Evolutionary conservation across 176 grass and related monocot genomes (phyloP).

Genomic region (Zoysia pacifica): DNA sequence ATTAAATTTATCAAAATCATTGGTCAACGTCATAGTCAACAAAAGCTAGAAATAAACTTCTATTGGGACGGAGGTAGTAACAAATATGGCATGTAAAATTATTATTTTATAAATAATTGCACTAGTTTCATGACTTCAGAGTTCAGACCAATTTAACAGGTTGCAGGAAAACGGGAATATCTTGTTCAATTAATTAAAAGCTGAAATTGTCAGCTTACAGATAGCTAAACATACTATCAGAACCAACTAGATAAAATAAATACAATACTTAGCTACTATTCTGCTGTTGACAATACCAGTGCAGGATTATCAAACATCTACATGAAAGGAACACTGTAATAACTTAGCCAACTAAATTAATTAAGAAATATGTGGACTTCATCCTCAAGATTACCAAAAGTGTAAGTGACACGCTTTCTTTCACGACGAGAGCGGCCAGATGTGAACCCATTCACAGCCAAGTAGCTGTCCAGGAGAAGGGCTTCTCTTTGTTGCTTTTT

Average conservation of each 20-base stretch:
- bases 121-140: background rate
- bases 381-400: slow-evolving; percentile 69
- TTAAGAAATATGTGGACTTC: slow-evolving; percentile 11
- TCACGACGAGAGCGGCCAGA: slow-evolving; percentile 83
- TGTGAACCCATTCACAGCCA: slow-evolving; percentile 73
- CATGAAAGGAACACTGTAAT: slow-evolving; percentile 14
- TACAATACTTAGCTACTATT: background rate
- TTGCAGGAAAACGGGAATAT: background rate
- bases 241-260: slow-evolving; percentile 17
- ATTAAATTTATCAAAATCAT: no score
- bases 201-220: background rate
- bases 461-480: slow-evolving; percentile 77
- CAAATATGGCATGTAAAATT: slow-evolving; percentile 13
- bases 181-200: slow-evolving; percentile 36
- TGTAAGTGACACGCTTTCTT: slow-evolving; percentile 92
- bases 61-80: background rate
- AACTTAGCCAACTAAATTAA: slow-evolving; percentile 16
- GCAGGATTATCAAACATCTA: slow-evolving; percentile 19
- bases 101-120: background rate
- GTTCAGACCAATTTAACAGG: background rate
- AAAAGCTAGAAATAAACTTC: no score
- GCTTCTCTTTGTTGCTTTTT: slow-evolving; percentile 99
- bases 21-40: no score
- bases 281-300: slow-evolving; percentile 2
- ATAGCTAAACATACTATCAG: background rate